Conservation (phyloP, 164 flowering plant species). For the Annona squamosa region DNA sequence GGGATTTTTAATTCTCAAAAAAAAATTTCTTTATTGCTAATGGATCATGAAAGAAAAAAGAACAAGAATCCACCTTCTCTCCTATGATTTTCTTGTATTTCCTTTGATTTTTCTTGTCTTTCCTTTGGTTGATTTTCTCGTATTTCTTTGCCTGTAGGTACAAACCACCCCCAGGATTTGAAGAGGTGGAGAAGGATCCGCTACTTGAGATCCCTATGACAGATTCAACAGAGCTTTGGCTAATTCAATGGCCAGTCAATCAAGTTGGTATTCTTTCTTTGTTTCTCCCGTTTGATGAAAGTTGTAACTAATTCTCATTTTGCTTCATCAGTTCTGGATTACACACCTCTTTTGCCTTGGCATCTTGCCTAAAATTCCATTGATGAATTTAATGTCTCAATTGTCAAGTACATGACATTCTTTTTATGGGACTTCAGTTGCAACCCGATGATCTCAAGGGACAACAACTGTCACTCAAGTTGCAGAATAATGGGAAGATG, state of each 20-base stretch:
- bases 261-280: constrained; percentile 16
- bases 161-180: constrained; percentile 27
- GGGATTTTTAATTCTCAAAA: no score
- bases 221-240: constrained; percentile 48
- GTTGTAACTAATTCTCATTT: neutral
- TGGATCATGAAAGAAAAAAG: neutral
- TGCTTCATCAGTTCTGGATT: neutral
- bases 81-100: neutral
- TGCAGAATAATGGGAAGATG: constrained; percentile 41
- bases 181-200: constrained; percentile 26
- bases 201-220: constrained; percentile 28
- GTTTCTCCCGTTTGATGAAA: neutral
- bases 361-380: neutral
- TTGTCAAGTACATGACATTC: neutral
- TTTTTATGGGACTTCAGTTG: constrained; percentile 13
- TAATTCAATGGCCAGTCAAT: constrained; percentile 37
- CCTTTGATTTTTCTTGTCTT: neutral
- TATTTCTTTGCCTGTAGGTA: constrained; percentile 14
- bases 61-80: neutral
- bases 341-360: neutral
- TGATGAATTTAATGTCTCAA: neutral
- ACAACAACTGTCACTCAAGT: constrained; percentile 44
- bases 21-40: neutral
- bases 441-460: constrained; percentile 48
- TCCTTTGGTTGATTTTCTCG: neutral